Conservation (phyloP, 495 filamentous ascomycete genomes). For the Neurospora terricola region DNA sequence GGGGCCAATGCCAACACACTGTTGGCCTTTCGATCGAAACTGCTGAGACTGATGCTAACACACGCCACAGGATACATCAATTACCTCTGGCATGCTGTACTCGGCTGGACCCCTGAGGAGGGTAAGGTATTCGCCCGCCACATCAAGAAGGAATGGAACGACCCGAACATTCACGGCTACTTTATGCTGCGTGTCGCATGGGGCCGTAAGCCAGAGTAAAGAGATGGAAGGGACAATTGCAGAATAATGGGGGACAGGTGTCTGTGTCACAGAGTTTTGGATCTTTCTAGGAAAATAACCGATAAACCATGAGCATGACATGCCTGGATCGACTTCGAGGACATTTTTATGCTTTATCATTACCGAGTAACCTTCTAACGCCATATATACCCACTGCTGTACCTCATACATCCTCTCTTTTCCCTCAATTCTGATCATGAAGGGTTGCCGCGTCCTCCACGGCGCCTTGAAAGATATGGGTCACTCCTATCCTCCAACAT, state of each 20-base stretch:
- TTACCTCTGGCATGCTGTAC: slow-evolving; percentile 26
- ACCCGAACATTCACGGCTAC: neutral
- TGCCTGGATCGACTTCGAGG: too few species aligned
- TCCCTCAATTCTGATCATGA: too few species aligned
- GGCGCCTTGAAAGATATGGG: too few species aligned
- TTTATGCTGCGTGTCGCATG: neutral
- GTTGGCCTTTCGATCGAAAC: too few species aligned
- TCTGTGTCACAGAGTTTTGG: neutral
- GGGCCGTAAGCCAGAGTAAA: neutral
- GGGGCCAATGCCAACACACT: too few species aligned
- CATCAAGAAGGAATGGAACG: neutral
- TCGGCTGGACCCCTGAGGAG: slow-evolving; percentile 35
- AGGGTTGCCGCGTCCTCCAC: too few species aligned
- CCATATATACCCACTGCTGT: neutral
- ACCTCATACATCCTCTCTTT: too few species aligned
- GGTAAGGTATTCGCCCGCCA: slow-evolving; percentile 22
- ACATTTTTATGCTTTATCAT: too few species aligned
- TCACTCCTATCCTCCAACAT: too few species aligned
- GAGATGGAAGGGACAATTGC: neutral
- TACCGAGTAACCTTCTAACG: too few species aligned
- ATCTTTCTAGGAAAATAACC: neutral
- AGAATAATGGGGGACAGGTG: neutral
- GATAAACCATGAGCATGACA: too few species aligned
- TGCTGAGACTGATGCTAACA: neutral
- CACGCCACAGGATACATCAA: slow-evolving; percentile 17